phyloP scores from a whole-genome alignment of 2,329 filamentous ascomycete genomes.

The Anthostomella pinea region DNA sequence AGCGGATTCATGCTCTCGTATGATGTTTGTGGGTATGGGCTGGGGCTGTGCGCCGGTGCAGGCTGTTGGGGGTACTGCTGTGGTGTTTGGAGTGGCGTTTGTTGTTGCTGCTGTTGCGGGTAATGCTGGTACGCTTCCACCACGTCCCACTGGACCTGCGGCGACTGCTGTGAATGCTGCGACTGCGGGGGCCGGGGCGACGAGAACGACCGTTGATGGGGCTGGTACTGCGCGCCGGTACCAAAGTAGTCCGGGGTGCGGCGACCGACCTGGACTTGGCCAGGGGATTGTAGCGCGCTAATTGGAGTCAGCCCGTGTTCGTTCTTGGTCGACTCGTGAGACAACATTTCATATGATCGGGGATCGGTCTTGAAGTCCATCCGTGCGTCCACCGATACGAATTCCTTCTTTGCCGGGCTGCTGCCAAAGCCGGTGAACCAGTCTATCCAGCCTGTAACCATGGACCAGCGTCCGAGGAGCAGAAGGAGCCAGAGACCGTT shows the following conservation, averaged over 20 bases:
- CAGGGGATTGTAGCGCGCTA: conserved; percentile 33
- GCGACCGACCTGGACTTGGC: conserved; percentile 36
- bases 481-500: conserved; percentile 84
- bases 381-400: conserved; percentile 81
- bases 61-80: conserved; percentile 29
- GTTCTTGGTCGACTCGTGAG: conserved; percentile 49
- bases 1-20: conserved; percentile 50
- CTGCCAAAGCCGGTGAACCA: conserved; percentile 50
- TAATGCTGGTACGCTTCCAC: conserved; percentile 38
- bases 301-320: conserved; percentile 50
- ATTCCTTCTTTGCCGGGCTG: conserved; percentile 65
- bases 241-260: conserved; percentile 51
- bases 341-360: conserved; percentile 80
- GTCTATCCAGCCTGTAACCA: conserved; percentile 80
- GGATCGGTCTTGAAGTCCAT: conserved; percentile 58
- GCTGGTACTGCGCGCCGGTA: conserved; percentile 51
- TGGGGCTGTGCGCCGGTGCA: conserved; percentile 13
- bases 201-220: conserved; percentile 54
- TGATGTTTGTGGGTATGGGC: conserved; percentile 9
- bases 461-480: conserved; percentile 78
- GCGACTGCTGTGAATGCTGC: too few species aligned
- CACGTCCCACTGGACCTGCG: conserved; percentile 42
- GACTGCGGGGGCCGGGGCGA: conserved; percentile 50
- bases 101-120: too few species aligned
- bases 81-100: too few species aligned